Base-by-base conservation (phyloP, 768 basidiomycete genomes). In the Pleurotus sapidus region DNA sequence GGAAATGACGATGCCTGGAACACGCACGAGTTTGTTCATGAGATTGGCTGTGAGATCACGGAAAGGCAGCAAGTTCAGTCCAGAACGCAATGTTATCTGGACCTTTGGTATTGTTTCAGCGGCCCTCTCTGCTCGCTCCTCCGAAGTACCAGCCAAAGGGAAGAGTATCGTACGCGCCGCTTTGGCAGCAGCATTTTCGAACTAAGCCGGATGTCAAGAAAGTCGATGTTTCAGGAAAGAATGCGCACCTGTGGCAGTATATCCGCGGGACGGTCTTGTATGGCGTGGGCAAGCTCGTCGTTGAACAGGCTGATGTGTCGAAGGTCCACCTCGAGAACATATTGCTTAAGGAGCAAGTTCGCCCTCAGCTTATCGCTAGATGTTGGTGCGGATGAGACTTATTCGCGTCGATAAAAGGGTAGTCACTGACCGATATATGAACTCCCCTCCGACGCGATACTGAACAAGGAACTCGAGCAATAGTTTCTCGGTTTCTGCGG, bases 1-100 rank as follows among this genome's bases (percentile, higher is more conserved):
- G 30, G 95, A 95, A 68, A 98, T 98, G 68, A 98, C 95, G 65
- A 99, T 99, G 30, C 97, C 97, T 1, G 97, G 97, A 43, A 98
- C 84, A 58, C 97, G 91, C 38, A 99, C 95, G 43, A 99, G 87
- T 67, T 92, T 95, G 67, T 94, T 95, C 81, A 98, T 91, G 18
- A 90, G 94, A 64, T 95, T 84, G 8, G 97, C 97, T 0, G 91
- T 91, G 42, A 99, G 84, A 43, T 95, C 94, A 42, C 97, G 87
- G 70, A 98, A 97, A 69, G 92, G 93, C 54, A 92, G 84, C 75
- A 98, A 80, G 72, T 96, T 96, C 62, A 96, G 82, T 4, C 90
- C 91, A n/a, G 93, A 94, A 65, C 82, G 85, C 38, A 98, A 78
- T 40, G 88, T 93, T 54, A 98, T 79, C 74, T 98, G 97, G 30